A percentile compares a stretch with the other conserved stretches of the same genome.
Evolutionary conservation across 2,329 filamentous ascomycete genomes (phyloP).

Genomic region (Coniochaeta ligniaria): DNA sequence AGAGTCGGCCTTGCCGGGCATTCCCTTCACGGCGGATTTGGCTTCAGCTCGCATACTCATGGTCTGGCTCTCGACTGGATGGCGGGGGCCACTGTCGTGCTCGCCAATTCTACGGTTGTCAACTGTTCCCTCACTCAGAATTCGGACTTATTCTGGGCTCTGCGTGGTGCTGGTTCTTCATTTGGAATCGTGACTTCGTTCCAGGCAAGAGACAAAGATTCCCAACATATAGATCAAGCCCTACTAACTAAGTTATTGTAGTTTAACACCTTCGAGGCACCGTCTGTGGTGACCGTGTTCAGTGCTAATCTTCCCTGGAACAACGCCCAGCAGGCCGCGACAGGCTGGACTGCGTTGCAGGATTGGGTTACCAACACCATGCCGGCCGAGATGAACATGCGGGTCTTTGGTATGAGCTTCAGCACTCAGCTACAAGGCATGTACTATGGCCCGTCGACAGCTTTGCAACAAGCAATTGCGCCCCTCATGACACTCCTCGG

Average conservation of each 20-base stretch:
- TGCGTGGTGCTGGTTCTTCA: constrained; percentile 32
- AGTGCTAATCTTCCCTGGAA: constrained; percentile 17
- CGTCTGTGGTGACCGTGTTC: constrained; percentile 21
- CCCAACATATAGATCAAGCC: too few relatives aligned
- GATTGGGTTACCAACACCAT: constrained; percentile 14
- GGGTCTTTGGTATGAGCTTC: constrained; percentile 15
- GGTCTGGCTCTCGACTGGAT: constrained; percentile 28
- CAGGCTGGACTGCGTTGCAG: constrained; percentile 16
- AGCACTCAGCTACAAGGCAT: constrained; percentile 19
- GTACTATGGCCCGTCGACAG: constrained; percentile 15
- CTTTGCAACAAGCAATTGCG: constrained; percentile 12
- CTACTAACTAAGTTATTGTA: background rate
- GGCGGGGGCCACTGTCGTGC: constrained; percentile 25
- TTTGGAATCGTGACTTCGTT: constrained; percentile 32
- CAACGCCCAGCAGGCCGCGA: constrained; percentile 11
- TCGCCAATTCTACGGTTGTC: constrained; percentile 25
- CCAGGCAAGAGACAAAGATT: constrained; percentile 5
- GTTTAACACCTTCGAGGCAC: constrained; percentile 30
- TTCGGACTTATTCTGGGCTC: constrained; percentile 33
- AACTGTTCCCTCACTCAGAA: constrained; percentile 24
- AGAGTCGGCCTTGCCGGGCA: constrained; percentile 32
- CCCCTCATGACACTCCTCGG: constrained; percentile 15
- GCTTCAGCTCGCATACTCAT: constrained; percentile 26
- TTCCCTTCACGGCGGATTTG: constrained; percentile 31
- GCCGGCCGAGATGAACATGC: constrained; percentile 20